phyloP scores from a whole-genome alignment of 2,329 filamentous ascomycete genomes.

The Zymoseptoria pseudotritici region DNA sequence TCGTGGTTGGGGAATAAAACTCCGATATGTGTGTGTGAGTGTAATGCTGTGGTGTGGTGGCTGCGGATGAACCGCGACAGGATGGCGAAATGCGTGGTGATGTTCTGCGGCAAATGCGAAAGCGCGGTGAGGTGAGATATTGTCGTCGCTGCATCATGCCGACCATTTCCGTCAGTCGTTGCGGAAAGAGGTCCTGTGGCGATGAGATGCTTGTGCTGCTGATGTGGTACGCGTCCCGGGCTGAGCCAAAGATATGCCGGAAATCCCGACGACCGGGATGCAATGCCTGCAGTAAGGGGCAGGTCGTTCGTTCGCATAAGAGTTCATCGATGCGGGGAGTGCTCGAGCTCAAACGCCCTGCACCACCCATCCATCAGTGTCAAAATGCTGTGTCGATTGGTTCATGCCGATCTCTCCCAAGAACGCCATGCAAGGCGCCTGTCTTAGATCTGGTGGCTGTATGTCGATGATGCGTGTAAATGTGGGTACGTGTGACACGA shows the following conservation, averaged over 20 bases:
- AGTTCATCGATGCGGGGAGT: background rate
- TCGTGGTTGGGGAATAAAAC: background rate
- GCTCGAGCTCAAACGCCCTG: background rate
- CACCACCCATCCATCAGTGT: background rate
- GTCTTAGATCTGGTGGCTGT: slow-evolving; percentile 4
- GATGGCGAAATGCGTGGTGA: background rate
- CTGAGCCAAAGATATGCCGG: background rate
- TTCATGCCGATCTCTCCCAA: background rate
- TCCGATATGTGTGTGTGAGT: background rate
- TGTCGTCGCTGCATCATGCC: background rate
- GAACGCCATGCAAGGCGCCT: background rate
- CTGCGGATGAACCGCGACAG: background rate
- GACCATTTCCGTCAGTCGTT: background rate
- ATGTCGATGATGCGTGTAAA: slow-evolving; percentile 4
- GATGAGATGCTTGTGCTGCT: background rate
- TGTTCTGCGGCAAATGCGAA: background rate
- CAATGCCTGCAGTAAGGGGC: background rate
- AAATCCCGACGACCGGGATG: background rate
- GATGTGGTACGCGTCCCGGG: background rate
- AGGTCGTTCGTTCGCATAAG: background rate
- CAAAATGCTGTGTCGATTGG: background rate
- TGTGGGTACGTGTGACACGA: background rate
- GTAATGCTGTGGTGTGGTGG: background rate
- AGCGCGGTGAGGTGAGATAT: background rate
- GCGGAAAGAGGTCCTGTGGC: background rate